These are phyloP conservation scores for Chrysoporthe cubensis DNA, from an alignment of 2,329 filamentous ascomycete genomes.

Conservation along the genomic window DNA sequence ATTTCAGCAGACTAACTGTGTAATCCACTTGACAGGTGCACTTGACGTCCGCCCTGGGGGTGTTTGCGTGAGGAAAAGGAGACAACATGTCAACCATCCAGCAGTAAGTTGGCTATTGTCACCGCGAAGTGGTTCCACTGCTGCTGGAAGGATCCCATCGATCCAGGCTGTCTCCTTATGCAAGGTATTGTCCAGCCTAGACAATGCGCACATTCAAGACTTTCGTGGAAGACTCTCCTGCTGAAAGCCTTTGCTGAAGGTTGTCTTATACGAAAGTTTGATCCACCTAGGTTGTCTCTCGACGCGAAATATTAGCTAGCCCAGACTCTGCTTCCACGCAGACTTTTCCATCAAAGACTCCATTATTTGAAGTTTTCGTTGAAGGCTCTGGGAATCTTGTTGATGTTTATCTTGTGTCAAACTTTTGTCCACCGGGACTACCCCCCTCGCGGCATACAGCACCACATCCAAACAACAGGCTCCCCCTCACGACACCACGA, in stretches of 20 bases:
- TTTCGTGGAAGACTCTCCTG: neutral
- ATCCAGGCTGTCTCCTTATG: neutral
- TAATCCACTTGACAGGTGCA: neutral
- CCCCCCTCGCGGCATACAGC: too few relatives aligned
- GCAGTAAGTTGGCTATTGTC: neutral
- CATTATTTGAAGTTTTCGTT: too few relatives aligned
- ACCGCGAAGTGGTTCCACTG: neutral
- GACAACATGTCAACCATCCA: neutral
- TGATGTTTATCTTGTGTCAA: too few relatives aligned
- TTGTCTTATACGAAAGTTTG: neutral
- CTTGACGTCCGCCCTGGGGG: neutral
- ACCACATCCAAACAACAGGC: neutral
- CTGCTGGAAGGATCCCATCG: neutral
- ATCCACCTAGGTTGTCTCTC: too few relatives aligned
- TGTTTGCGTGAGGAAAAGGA: neutral
- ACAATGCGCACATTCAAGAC: neutral
- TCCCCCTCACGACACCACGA: constrained; percentile 11
- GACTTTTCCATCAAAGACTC: too few relatives aligned
- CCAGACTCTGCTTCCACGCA: too few relatives aligned
- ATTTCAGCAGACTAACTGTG: neutral
- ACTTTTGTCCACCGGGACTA: neutral
- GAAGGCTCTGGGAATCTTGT: too few relatives aligned
- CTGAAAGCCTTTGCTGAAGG: neutral
- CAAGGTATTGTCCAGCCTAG: neutral
- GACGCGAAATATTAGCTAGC: too few relatives aligned